These are phyloP conservation scores for Spathaspora gorwiae DNA, from an alignment of 805 yeast species.

Conservation along the genomic window DNA sequence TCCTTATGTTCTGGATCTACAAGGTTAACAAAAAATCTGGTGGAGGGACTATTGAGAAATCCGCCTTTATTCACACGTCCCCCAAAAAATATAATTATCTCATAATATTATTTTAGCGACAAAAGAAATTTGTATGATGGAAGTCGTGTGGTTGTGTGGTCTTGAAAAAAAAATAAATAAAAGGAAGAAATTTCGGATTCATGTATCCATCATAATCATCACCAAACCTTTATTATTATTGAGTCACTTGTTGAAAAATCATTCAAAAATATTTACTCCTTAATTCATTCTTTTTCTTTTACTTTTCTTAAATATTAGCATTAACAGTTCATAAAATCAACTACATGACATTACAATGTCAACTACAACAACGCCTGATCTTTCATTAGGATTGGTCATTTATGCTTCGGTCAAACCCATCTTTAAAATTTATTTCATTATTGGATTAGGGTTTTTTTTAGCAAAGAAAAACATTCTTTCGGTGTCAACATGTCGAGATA, in stretches of 20 bases:
- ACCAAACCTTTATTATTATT: too few relatives aligned
- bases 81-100: too few relatives aligned
- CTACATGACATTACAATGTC: not conserved
- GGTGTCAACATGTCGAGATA: constrained; percentile 63
- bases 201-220: too few relatives aligned
- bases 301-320: not conserved
- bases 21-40: too few relatives aligned
- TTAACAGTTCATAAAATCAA: not conserved
- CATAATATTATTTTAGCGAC: too few relatives aligned
- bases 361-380: not conserved
- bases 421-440: constrained; percentile 71
- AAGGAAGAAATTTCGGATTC: too few relatives aligned
- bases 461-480: constrained; percentile 61
- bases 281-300: not conserved
- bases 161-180: too few relatives aligned
- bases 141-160: too few relatives aligned
- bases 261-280: not conserved
- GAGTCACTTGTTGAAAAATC: not conserved
- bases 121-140: too few relatives aligned
- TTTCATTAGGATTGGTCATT: constrained; percentile 56
- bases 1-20: too few relatives aligned
- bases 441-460: constrained; percentile 60
- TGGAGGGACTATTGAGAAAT: too few relatives aligned
- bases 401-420: constrained; percentile 84
- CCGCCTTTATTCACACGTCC: too few relatives aligned